phyloP scores from a whole-genome alignment of 2,329 filamentous ascomycete species.

The Aspergillus sp. region DNA sequence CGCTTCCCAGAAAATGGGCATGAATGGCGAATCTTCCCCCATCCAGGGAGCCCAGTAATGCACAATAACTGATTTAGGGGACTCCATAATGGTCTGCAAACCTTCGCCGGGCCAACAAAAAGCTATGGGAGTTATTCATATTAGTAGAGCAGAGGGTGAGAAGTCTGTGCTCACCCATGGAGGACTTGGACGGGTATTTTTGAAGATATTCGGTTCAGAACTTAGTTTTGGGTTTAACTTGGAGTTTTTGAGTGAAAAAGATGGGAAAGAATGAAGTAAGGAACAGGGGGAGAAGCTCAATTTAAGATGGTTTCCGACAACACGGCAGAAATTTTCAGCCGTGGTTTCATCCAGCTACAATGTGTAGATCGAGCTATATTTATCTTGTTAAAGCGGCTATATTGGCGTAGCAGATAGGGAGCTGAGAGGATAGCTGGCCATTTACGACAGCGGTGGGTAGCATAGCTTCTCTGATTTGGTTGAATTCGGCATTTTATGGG shows the following conservation, averaged over 20 bases:
- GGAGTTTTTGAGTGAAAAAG: neutral
- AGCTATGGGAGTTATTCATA: neutral
- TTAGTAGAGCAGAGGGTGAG: neutral
- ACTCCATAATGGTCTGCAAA: neutral
- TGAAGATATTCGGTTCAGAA: neutral
- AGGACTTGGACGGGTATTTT: neutral
- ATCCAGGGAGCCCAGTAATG: neutral
- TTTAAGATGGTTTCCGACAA: neutral
- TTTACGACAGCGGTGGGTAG: neutral
- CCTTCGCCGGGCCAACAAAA: neutral
- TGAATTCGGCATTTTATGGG: neutral
- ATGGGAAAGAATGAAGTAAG: neutral
- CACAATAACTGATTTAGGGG: neutral
- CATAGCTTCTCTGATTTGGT: neutral
- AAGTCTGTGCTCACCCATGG: neutral
- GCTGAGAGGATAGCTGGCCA: neutral
- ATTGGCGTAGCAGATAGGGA: neutral
- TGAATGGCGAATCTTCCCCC: neutral
- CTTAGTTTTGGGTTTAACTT: neutral
- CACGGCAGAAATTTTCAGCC: neutral
- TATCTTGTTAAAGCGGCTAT: no score
- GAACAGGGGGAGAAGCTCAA: neutral
- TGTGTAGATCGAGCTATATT: no score
- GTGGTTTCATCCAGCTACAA: neutral
- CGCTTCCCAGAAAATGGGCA: neutral